Evolutionary conservation across 345 rosid species (phyloP).

Genomic region (Populus deltoides): DNA sequence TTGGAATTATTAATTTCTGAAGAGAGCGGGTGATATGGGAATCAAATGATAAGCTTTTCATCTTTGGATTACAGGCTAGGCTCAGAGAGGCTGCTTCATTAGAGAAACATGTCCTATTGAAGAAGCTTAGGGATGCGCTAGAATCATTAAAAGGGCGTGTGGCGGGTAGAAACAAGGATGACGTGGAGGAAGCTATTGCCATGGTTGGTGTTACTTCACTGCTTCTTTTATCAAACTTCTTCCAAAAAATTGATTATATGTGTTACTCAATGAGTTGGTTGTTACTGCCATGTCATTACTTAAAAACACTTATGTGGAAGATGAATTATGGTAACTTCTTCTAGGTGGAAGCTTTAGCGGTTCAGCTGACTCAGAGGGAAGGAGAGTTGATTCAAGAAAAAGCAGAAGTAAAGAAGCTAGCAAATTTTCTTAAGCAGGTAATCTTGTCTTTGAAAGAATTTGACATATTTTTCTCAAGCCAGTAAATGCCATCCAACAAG

Average conservation of each 20-base stretch:
- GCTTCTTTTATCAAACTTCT: slow-evolving; percentile 1
- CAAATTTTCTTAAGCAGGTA: slow-evolving; percentile 91
- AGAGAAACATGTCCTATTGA: slow-evolving; percentile 95
- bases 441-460: neutral
- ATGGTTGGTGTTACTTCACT: slow-evolving; percentile 54
- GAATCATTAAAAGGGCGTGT: slow-evolving; percentile 89
- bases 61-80: slow-evolving; percentile 64
- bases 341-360: slow-evolving; percentile 96
- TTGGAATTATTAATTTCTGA: slow-evolving; percentile 4
- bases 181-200: slow-evolving; percentile 86
- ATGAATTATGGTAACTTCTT: slow-evolving; percentile 23
- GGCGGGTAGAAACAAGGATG: slow-evolving; percentile 90
- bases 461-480: neutral
- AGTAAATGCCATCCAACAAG: neutral
- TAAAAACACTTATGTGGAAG: neutral
- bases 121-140: slow-evolving; percentile 93
- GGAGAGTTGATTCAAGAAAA: slow-evolving; percentile 93
- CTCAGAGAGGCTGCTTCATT: slow-evolving; percentile 86
- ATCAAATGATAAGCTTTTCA: slow-evolving; percentile 9
- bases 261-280: neutral
- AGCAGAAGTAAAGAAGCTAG: slow-evolving; percentile 91
- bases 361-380: slow-evolving; percentile 93
- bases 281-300: neutral
- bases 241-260: neutral
- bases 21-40: neutral